These are phyloP conservation scores for Suillus decipiens DNA, from an alignment of 768 basidiomycete species.

Conservation along the genomic window DNA sequence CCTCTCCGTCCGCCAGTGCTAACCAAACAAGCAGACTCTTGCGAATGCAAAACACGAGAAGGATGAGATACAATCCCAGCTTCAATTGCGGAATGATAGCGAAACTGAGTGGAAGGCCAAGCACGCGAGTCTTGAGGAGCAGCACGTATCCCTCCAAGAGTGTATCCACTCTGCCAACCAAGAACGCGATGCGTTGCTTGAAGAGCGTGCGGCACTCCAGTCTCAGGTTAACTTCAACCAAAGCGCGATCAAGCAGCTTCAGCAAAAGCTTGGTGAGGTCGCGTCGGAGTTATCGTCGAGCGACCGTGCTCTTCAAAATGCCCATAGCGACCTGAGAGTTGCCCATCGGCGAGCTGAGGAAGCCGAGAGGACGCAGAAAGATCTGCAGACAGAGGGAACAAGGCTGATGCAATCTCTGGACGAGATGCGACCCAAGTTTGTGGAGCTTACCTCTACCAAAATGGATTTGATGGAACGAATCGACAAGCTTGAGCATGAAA, in stretches of 20 bases:
- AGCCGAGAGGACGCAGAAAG: slow-evolving; percentile 69
- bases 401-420: slow-evolving; percentile 78
- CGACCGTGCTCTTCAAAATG: slow-evolving; percentile 57
- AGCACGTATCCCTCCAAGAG: slow-evolving; percentile 39
- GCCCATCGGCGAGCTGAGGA: slow-evolving; percentile 72
- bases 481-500: slow-evolving; percentile 52
- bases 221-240: slow-evolving; percentile 48
- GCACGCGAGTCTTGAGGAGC: slow-evolving; percentile 47
- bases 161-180: slow-evolving; percentile 46
- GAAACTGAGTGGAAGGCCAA: slow-evolving; percentile 51
- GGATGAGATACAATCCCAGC: slow-evolving; percentile 53
- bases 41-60: slow-evolving; percentile 59
- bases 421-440: slow-evolving; percentile 84
- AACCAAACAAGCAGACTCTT: slow-evolving; percentile 46
- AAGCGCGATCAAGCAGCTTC: slow-evolving; percentile 49
- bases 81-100: slow-evolving; percentile 42
- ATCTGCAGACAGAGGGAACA: slow-evolving; percentile 77
- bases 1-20: not conserved
- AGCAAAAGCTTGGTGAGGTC: slow-evolving; percentile 59
- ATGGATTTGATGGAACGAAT: slow-evolving; percentile 68
- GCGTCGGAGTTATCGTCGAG: slow-evolving; percentile 53
- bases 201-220: slow-evolving; percentile 54
- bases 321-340: slow-evolving; percentile 65
- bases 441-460: slow-evolving; percentile 74
- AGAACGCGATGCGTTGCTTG: slow-evolving; percentile 48